These are phyloP conservation scores for Fusarium newnesense DNA, from an alignment of 2,329 filamentous ascomycete genomes.

Conservation along the genomic window DNA sequence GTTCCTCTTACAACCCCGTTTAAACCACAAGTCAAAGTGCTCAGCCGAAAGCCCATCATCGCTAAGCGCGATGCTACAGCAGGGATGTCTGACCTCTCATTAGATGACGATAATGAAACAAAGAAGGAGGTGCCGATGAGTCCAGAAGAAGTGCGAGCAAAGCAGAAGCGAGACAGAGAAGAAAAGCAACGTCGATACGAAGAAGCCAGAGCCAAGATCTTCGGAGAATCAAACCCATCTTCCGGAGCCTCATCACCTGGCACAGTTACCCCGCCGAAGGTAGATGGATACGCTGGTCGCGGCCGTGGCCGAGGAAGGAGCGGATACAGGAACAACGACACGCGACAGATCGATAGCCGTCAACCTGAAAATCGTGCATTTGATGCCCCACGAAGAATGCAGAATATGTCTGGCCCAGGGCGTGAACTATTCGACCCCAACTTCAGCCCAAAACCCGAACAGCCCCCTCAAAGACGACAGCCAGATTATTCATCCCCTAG, in stretches of 20 bases:
- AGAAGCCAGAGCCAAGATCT: conserved; percentile 87
- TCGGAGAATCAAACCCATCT: conserved; percentile 70
- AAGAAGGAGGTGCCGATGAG: conserved; percentile 71
- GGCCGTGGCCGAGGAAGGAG: conserved; percentile 60
- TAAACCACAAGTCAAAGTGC: conserved; percentile 84
- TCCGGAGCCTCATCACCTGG: conserved; percentile 72
- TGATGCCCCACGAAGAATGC: conserved; percentile 39
- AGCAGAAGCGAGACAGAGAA: conserved; percentile 82
- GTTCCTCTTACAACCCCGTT: conserved; percentile 73
- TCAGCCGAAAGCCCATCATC: conserved; percentile 82
- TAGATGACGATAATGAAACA: conserved; percentile 68
- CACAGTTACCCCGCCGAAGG: conserved; percentile 66
- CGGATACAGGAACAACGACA: conserved; percentile 44
- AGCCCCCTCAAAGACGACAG: conserved; percentile 56
- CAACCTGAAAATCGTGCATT: conserved; percentile 49
- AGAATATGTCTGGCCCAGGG: conserved; percentile 46
- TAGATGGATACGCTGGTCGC: conserved; percentile 52
- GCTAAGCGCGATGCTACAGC: conserved; percentile 66
- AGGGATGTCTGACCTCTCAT: conserved; percentile 57
- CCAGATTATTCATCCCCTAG: conserved; percentile 51
- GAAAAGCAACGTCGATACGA: conserved; percentile 93
- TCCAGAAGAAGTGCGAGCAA: conserved; percentile 80
- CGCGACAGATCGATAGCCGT: conserved; percentile 46
- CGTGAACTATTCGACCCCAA: conserved; percentile 83
- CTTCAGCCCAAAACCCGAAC: conserved; percentile 72